These are phyloP conservation scores for Suillus placidus DNA, from an alignment of 768 basidiomycete genomes.

Conservation along the genomic window DNA sequence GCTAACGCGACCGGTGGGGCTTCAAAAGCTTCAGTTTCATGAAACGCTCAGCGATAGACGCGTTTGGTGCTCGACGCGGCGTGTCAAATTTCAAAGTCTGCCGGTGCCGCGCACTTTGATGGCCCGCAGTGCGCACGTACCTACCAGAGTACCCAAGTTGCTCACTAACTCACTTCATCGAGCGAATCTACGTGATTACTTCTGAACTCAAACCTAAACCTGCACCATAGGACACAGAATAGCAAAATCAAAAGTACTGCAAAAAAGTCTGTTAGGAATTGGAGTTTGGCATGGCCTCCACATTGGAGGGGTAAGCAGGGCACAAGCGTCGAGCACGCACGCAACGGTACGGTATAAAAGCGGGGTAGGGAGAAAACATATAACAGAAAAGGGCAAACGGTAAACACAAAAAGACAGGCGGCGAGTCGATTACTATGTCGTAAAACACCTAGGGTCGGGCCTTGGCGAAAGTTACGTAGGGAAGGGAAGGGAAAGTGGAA, in stretches of 20 bases:
- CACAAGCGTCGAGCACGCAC: neutral
- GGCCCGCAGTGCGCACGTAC: too few species aligned
- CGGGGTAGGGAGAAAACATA: neutral
- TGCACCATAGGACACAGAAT: neutral
- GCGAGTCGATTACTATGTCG: neutral
- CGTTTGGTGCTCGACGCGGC: too few species aligned
- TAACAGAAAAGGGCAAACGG: neutral
- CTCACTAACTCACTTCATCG: too few species aligned
- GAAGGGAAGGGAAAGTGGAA: neutral
- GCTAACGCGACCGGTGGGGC: too few species aligned
- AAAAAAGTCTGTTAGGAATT: neutral
- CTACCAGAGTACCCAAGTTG: too few species aligned
- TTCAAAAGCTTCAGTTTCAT: too few species aligned
- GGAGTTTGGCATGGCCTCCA: neutral
- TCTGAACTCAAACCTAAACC: neutral
- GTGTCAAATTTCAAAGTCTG: too few species aligned
- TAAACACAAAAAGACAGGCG: neutral
- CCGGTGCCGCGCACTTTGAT: too few species aligned
- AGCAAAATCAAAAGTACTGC: neutral
- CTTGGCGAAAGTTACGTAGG: neutral
- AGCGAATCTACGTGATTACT: neutral
- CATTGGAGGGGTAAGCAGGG: neutral
- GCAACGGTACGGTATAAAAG: neutral
- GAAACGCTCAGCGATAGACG: too few species aligned
- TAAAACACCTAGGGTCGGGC: neutral